A percentile compares a stretch with the other conserved stretches of the same genome.
phyloP scores from a whole-genome alignment of 225 moss, liverwort and hornwort species.

The Ulota crispa region DNA sequence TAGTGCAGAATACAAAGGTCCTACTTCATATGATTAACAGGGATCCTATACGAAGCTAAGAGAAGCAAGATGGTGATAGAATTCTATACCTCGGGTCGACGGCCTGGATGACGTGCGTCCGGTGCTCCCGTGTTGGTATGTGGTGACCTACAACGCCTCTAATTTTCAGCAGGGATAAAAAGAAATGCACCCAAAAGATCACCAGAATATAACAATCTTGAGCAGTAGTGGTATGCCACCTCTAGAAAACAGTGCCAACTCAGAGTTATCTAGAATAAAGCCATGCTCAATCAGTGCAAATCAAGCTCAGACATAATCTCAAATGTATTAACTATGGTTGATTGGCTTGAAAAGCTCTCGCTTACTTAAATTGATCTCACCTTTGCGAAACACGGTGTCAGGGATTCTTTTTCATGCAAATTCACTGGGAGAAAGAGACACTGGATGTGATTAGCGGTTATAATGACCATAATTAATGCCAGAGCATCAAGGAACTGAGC shows the following conservation, averaged over 20 bases:
- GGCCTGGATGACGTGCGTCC: constrained; percentile 54
- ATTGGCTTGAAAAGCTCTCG: background rate
- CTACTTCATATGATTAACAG: background rate
- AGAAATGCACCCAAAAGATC: background rate
- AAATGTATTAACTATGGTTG: background rate
- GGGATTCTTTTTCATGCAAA: background rate
- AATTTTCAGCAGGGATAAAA: constrained; percentile 8
- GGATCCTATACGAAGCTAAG: background rate
- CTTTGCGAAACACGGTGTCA: background rate
- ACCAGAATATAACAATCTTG: background rate
- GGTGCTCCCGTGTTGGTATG: constrained; percentile 40
- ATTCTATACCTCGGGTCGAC: constrained; percentile 53
- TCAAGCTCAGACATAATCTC: background rate
- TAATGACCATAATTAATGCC: background rate
- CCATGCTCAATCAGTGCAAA: background rate
- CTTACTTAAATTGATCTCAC: background rate
- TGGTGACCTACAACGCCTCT: constrained; percentile 39
- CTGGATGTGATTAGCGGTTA: background rate
- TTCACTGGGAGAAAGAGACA: background rate
- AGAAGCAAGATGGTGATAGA: background rate
- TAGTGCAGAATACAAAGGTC: background rate
- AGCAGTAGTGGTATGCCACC: background rate
- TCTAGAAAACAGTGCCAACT: background rate
- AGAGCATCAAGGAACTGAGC: background rate
- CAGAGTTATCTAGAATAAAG: background rate